Evolutionary conservation across 257 asterid species (phyloP).

Genomic region (Sherardia arvensis): DNA sequence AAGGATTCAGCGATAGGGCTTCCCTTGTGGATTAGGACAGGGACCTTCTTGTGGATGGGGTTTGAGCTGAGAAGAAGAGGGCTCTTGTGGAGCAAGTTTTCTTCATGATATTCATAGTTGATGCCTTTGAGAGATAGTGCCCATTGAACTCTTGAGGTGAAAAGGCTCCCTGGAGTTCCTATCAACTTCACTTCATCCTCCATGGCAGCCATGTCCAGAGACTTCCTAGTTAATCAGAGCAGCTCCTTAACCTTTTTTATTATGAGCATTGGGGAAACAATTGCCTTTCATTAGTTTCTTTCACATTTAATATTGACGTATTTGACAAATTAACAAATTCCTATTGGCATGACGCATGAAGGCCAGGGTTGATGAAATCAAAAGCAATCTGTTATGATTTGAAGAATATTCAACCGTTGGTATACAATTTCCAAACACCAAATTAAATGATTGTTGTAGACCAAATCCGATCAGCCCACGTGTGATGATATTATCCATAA

Average conservation of each 20-base stretch:
- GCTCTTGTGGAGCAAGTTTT: constrained; percentile 33
- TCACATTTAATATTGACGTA: neutral
- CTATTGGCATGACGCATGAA: too few species aligned
- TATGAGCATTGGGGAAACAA: too few species aligned
- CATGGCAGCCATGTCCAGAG: neutral
- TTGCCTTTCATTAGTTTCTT: neutral
- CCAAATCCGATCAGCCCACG: too few species aligned
- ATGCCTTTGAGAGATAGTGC: constrained; percentile 36
- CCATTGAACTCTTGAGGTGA: constrained; percentile 33
- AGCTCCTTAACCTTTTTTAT: too few species aligned
- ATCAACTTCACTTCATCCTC: constrained; percentile 28
- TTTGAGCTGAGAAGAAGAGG: constrained; percentile 33
- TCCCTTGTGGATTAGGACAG: constrained; percentile 31
- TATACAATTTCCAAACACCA: too few species aligned
- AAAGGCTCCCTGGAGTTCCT: constrained; percentile 26
- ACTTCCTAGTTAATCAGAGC: neutral
- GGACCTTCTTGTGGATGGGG: constrained; percentile 43
- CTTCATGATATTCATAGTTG: constrained; percentile 23
- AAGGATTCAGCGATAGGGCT: constrained; percentile 30
- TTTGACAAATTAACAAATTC: too few species aligned
- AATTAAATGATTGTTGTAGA: too few species aligned
- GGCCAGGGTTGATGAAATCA: too few species aligned
- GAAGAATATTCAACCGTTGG: too few species aligned
- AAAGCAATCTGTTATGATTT: too few species aligned
- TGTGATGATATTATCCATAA: too few species aligned